These are phyloP conservation scores for Candida tetrigidarum DNA, from an alignment of 1,139 yeast genomes.

Conservation along the genomic window DNA sequence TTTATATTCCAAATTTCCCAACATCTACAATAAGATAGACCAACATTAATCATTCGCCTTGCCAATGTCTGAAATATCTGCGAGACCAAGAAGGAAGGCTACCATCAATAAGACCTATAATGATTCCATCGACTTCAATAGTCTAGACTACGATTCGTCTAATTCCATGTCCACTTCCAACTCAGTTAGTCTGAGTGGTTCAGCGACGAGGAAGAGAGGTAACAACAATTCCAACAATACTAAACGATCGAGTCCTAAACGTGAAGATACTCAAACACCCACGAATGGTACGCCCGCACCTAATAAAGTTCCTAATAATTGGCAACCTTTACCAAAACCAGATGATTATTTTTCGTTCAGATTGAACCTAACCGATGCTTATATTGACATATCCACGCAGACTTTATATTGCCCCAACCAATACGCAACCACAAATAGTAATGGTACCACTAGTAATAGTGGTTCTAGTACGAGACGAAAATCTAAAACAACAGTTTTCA, in stretches of 20 bases:
- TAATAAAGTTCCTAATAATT: slow-evolving; percentile 36
- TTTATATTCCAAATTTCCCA: slow-evolving; percentile 3
- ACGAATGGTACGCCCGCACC: slow-evolving; percentile 11
- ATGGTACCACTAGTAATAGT: too few relatives aligned
- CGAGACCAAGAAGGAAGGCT: slow-evolving; percentile 51
- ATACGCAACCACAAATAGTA: slow-evolving; percentile 17
- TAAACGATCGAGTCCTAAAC: slow-evolving; percentile 3
- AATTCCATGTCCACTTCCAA: slow-evolving; percentile 10
- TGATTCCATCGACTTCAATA: slow-evolving; percentile 34
- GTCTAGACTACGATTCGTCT: slow-evolving; percentile 14
- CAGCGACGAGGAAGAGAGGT: slow-evolving; percentile 10
- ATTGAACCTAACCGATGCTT: slow-evolving; percentile 39
- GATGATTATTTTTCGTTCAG: slow-evolving; percentile 42
- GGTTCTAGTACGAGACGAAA: slow-evolving; percentile 7
- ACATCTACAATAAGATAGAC: background rate
- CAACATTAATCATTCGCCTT: background rate
- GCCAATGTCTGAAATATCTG: slow-evolving; percentile 24
- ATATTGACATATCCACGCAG: slow-evolving; percentile 35
- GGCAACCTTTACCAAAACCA: slow-evolving; percentile 41
- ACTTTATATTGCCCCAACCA: slow-evolving; percentile 41
- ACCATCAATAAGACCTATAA: slow-evolving; percentile 47
- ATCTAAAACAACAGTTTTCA: slow-evolving; percentile 20
- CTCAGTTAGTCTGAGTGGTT: slow-evolving; percentile 5
- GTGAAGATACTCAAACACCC: slow-evolving; percentile 5
- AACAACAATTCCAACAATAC: background rate